Evolutionary conservation across 257 asterid species (phyloP), one percentile per base, ranked within the genome.

Genomic region (Parsonsia alboflavescens): DNA sequence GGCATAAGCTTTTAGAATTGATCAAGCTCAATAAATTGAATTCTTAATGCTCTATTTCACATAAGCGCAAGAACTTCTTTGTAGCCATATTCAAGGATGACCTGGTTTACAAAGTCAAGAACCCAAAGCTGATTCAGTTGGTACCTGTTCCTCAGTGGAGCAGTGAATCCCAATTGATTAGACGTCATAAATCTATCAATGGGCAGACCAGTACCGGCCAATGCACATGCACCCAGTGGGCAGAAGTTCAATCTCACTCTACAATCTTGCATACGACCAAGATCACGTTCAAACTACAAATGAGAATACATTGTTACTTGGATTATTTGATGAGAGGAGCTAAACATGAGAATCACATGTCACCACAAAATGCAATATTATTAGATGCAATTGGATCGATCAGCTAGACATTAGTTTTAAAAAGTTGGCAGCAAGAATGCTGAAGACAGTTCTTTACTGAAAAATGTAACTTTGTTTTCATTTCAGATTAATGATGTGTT

Each of bases 131-230:
- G 66, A 72, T 74, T 58, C 57, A 49, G 70, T 17, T 48, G 64
- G 49, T 79, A 90, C 99, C 97, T 95, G 89, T 92, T 95, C 83
- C 98, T 89, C 93, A 95, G 79, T 53, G 99, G 98, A 63, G 96
- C 97, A 73, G 87, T 84, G 85, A 95, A 95, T 48, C 98, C 97
- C 79, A 92, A 87, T 70, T 93, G 95, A 74, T 84, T 85, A n/a
- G 99, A 87, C 45, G 98, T 95, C 97, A 90, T 92, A 79, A 95
- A 95, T 76, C 98, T 86, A 78, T 95, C 98, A 81, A 95, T 92
- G 76, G 99, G 97, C 79, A 95, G 88, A 72, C 99, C 98, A 70
- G 99, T 92, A 42, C 98, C 99, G 81, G 99, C 99, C 79, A 95
- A 87, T 9, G 99, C 96, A 87, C 99, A 92, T 45, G 99, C 97